These are phyloP conservation scores for Huntiella savannae DNA, from an alignment of 2,329 filamentous ascomycete species.

Conservation along the genomic window DNA sequence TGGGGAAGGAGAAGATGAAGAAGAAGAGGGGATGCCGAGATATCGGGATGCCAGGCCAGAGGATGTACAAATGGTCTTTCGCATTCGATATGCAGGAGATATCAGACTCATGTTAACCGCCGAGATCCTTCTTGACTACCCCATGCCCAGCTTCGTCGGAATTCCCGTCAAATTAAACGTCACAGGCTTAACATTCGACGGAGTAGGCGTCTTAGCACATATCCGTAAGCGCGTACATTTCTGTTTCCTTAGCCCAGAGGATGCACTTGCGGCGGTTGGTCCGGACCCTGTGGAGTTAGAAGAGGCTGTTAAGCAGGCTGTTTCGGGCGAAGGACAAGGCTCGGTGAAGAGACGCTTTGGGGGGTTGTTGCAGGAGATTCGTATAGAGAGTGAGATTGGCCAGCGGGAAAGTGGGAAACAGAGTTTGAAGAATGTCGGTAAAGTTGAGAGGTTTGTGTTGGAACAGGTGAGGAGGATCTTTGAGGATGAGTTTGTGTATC, in stretches of 20 bases:
- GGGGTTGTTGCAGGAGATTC: constrained; percentile 75
- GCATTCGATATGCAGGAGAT: constrained; percentile 76
- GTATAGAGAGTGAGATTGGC: constrained; percentile 94
- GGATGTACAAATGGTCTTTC: constrained; percentile 82
- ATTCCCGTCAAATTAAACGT: constrained; percentile 90
- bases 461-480: constrained; percentile 95
- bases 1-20: constrained; percentile 8
- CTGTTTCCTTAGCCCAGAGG: constrained; percentile 83
- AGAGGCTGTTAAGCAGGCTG: constrained; percentile 14
- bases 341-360: constrained; percentile 29
- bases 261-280: constrained; percentile 56
- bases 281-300: constrained; percentile 21
- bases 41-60: constrained; percentile 60
- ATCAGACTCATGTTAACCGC: constrained; percentile 77
- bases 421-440: constrained; percentile 93
- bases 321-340: not conserved
- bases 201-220: constrained; percentile 77
- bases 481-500: constrained; percentile 96
- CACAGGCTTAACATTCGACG: constrained; percentile 86
- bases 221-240: constrained; percentile 81
- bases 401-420: constrained; percentile 81
- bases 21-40: constrained; percentile 19
- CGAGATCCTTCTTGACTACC: constrained; percentile 91
- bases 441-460: constrained; percentile 92
- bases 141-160: constrained; percentile 94